These are phyloP conservation scores for Pyricularia grisea DNA, from an alignment of 2,329 filamentous ascomycete genomes.

Conservation along the genomic window DNA sequence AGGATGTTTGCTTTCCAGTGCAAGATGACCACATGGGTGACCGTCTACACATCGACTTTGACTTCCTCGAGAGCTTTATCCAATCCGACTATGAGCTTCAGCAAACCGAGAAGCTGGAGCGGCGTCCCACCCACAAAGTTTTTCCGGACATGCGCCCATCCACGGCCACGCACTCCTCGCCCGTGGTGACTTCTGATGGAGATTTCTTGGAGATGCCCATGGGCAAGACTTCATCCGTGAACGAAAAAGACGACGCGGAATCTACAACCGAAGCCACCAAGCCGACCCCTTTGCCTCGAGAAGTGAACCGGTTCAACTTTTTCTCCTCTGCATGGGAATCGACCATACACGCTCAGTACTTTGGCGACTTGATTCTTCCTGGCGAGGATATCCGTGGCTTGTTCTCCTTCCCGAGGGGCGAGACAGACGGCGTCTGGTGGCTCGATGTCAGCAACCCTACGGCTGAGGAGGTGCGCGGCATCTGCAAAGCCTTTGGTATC, in stretches of 20 bases:
- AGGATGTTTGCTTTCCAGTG: constrained; percentile 84
- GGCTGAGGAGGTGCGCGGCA: constrained; percentile 75
- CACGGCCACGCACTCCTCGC: constrained; percentile 18
- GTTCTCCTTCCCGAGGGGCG: constrained; percentile 58
- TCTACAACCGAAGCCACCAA: constrained; percentile 16
- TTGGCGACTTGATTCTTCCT: constrained; percentile 80
- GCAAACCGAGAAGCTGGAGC: constrained; percentile 31
- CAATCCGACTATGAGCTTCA: constrained; percentile 44
- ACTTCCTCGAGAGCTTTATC: constrained; percentile 89
- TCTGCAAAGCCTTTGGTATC: constrained; percentile 91
- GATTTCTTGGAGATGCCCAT: constrained; percentile 40
- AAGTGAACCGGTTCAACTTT: constrained; percentile 84
- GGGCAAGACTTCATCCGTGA: constrained; percentile 27
- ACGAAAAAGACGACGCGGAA: constrained; percentile 33
- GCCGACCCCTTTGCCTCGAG: constrained; percentile 27
- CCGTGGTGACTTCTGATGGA: constrained; percentile 42
- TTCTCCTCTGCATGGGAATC: constrained; percentile 94
- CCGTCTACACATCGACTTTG: constrained; percentile 80
- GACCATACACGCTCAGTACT: constrained; percentile 81
- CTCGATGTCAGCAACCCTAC: constrained; percentile 86
- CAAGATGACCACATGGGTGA: constrained; percentile 57
- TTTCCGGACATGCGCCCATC: constrained; percentile 52
- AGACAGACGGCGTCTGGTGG: constrained; percentile 89
- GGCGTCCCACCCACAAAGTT: constrained; percentile 36
- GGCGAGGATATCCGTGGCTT: constrained; percentile 85